Conservation (phyloP, 257 asterid species). For the Jacaranda copaia region DNA sequence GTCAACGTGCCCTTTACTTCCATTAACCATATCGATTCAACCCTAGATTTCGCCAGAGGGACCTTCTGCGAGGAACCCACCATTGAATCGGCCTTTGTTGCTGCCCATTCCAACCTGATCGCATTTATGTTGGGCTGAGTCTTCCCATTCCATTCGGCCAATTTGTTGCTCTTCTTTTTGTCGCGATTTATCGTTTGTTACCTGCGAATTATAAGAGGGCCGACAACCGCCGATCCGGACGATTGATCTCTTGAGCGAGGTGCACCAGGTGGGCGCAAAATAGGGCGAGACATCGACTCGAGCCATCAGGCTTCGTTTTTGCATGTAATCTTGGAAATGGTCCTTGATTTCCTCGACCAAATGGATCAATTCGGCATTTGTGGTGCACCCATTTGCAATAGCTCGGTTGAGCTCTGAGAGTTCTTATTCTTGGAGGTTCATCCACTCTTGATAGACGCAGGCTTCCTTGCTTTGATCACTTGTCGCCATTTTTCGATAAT, state of each 20-base stretch:
- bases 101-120: no score
- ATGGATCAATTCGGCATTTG: conserved; percentile 35
- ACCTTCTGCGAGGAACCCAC: no score
- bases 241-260: conserved; percentile 57
- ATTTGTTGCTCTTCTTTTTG: no score
- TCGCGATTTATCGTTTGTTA: no score
- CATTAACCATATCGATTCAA: no score
- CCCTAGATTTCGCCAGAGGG: no score
- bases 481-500: conserved; percentile 18
- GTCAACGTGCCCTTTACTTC: no score
- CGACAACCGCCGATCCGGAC: conserved; percentile 69
- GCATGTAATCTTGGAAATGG: conserved; percentile 45
- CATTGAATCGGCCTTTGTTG: no score
- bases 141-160: no score
- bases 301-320: conserved; percentile 40
- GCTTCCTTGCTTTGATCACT: conserved; percentile 40
- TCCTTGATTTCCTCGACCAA: conserved; percentile 40
- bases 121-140: no score
- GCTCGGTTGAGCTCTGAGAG: conserved; percentile 48
- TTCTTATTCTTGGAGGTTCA: conserved; percentile 54
- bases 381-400: not conserved
- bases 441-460: conserved; percentile 46
- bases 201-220: no score
- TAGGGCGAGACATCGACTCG: conserved; percentile 47
- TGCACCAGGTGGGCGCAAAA: conserved; percentile 62